A percentile compares a stretch with the other conserved stretches of the same genome.
Conservation (phyloP, 768 basidiomycete species). For the Solioccasus polychromus region DNA sequence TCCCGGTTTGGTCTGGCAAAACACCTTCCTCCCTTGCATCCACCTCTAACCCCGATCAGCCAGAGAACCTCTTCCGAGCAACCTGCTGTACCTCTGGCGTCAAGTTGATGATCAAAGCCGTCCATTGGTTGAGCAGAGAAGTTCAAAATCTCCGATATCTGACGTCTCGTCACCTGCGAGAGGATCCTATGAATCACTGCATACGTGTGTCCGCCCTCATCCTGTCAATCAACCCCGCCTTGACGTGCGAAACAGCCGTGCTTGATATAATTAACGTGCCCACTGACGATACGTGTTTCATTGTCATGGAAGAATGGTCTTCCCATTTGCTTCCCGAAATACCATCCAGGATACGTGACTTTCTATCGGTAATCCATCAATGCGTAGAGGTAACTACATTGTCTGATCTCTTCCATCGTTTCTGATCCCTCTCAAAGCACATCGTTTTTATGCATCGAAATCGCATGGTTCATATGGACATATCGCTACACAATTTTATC, state of each 20-base stretch:
- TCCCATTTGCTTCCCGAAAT: slow-evolving; percentile 51
- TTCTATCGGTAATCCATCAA: slow-evolving; percentile 58
- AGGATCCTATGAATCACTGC: slow-evolving; percentile 69
- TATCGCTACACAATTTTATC: slow-evolving; percentile 66
- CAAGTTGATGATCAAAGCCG: slow-evolving; percentile 67
- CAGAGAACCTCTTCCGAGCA: slow-evolving; percentile 71
- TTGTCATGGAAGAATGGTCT: slow-evolving; percentile 83
- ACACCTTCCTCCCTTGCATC: neutral
- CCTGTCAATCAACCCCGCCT: neutral
- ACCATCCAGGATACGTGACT: slow-evolving; percentile 50
- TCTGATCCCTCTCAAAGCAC: slow-evolving; percentile 44
- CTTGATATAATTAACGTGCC: slow-evolving; percentile 57
- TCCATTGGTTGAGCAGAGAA: slow-evolving; percentile 61
- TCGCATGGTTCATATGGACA: slow-evolving; percentile 67
- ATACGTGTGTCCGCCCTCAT: slow-evolving; percentile 53
- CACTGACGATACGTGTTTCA: slow-evolving; percentile 54
- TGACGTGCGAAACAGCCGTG: slow-evolving; percentile 45
- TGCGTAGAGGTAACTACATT: slow-evolving; percentile 57
- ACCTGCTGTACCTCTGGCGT: slow-evolving; percentile 46
- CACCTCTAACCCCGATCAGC: slow-evolving; percentile 38
- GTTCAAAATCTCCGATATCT: slow-evolving; percentile 55
- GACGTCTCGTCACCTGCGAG: slow-evolving; percentile 47
- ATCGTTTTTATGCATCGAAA: slow-evolving; percentile 67
- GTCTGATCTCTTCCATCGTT: neutral
- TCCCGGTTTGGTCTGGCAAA: slow-evolving; percentile 56